Conservation (phyloP, 1,284 basidiomycete species). For the Phlebopus sp. region DNA sequence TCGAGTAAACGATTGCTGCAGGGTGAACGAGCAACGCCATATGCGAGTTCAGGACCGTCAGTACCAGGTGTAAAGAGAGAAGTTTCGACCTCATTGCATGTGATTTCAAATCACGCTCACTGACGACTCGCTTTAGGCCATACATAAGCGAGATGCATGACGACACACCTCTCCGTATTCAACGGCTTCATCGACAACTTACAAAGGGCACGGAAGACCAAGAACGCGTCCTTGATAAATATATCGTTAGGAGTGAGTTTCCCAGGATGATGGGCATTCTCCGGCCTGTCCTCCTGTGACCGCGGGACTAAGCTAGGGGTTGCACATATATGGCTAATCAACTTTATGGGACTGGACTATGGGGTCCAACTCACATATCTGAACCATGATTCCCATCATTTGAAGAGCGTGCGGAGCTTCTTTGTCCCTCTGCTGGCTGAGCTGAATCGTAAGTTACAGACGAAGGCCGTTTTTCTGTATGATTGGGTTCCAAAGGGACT, state of each 20-base stretch:
- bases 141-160: neutral
- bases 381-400: constrained; percentile 10
- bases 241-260: constrained; percentile 69
- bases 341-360: neutral
- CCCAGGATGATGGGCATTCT: constrained; percentile 14
- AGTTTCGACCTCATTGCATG: constrained; percentile 96
- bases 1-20: constrained; percentile 83
- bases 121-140: constrained; percentile 33
- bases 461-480: constrained; percentile 1
- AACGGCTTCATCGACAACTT: constrained; percentile 98
- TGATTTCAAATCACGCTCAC: constrained; percentile 90
- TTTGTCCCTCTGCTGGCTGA: neutral
- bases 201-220: constrained; percentile 93
- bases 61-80: constrained; percentile 87
- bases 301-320: constrained; percentile 8
- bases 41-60: constrained; percentile 90
- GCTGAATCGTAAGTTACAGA: constrained; percentile 7
- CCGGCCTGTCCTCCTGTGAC: constrained; percentile 10
- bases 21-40: constrained; percentile 88
- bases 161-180: constrained; percentile 80
- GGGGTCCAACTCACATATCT: constrained; percentile 23
- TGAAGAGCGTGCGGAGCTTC: constrained; percentile 1
- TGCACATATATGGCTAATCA: constrained; percentile 11
- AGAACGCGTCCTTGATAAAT: constrained; percentile 94
- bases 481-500: constrained; percentile 4